Base-by-base conservation (phyloP, 176 grass and related monocot genomes). In the barley (Hordeum vulgare) region DNA sequence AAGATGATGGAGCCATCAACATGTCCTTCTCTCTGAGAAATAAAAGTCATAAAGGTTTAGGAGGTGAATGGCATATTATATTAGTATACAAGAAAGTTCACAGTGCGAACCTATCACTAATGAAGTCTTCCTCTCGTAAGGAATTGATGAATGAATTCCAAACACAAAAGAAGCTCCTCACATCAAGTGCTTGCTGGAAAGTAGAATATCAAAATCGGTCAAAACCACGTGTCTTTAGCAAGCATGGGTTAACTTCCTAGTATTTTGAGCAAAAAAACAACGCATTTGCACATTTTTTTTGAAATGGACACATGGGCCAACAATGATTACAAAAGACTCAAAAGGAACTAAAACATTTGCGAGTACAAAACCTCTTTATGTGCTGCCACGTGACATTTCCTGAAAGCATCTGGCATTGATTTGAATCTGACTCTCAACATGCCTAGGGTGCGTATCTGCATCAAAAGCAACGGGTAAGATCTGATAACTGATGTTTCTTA, bases 401-500 rank as follows among this genome's bases (percentile, higher is more conserved):
- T 79, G 51, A 94, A 94, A 82, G 84, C 84, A 57, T 82, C 64
- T 75, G 89, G 89, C 66, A 94, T 80, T 76, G 89, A 85, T 72
- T 91, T 88, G 85, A 89, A 94, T 79, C 92, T 94, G 68, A 89
- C 75, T 37, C 89, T 91, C 77, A 94, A 73, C 92, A 94, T 94
- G 10, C 84, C 89, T 72, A 91, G 83, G 27, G 92, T 94, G 27
- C 84, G 89, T 83, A 94, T 94, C 92, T 94, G 68, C 56, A 85
- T 71, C 14, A 33, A 77, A 89, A 84, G 66, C 12, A 82, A 89
- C 86, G 18, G 61, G 4, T 72, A 76, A 76, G 60, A 87, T 78
- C 21, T 42, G 0, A 80, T 34, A 72, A 67, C 53, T 76, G 20
- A 20, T 39, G 20, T 29, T 51, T 40, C 11, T 53, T 49, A 28